Evolutionary conservation across 2,329 filamentous ascomycete genomes (phyloP).

Genomic region (Cladosporium sp.): DNA sequence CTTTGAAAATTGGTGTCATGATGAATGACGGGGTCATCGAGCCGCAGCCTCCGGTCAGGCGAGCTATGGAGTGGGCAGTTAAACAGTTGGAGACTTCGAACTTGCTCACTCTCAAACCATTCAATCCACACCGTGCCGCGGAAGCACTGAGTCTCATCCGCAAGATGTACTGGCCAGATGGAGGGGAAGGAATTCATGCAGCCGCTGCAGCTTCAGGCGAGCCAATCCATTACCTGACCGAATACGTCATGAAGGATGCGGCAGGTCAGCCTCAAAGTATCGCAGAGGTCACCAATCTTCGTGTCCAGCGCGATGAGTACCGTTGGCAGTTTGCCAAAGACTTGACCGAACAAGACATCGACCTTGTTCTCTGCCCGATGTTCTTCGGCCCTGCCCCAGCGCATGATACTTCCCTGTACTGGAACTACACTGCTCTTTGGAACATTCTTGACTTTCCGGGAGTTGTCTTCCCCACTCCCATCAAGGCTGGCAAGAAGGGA

Average conservation of each 20-base stretch:
- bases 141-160: constrained; percentile 50
- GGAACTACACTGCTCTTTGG: constrained; percentile 61
- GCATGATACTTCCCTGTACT: not conserved
- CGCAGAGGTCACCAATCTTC: no score
- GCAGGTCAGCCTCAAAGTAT: no score
- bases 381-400: not conserved
- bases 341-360: not conserved
- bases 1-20: constrained; percentile 60
- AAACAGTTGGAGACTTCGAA: constrained; percentile 45
- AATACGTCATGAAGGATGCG: no score
- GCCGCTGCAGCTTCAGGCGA: no score
- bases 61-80: constrained; percentile 41
- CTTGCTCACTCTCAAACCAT: constrained; percentile 44
- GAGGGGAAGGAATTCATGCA: constrained; percentile 49
- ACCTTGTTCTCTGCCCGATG: not conserved
- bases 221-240: no score
- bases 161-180: constrained; percentile 60
- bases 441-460: constrained; percentile 66
- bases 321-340: constrained; percentile 40
- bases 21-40: constrained; percentile 65
- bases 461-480: not conserved
- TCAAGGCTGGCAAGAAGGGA: no score
- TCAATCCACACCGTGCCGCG: constrained; percentile 56
- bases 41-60: constrained; percentile 64
- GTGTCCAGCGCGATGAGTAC: no score